These are phyloP conservation scores for Beauveria medogensis DNA, from an alignment of 2,329 filamentous ascomycete species.

Conservation along the genomic window DNA sequence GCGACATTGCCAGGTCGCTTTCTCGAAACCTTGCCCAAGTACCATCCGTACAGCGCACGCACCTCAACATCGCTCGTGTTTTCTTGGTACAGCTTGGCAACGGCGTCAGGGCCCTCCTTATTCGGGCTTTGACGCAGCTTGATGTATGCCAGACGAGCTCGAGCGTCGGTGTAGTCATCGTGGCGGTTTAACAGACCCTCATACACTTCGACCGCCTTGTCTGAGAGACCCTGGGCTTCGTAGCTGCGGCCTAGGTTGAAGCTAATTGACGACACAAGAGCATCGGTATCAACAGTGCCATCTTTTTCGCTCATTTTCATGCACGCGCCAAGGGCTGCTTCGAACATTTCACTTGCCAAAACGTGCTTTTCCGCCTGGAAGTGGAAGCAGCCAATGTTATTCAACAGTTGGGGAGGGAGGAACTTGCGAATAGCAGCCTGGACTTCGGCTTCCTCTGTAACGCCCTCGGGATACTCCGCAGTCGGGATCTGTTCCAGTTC, in stretches of 20 bases:
- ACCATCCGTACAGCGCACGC: conserved; percentile 90
- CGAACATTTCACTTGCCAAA: conserved; percentile 77
- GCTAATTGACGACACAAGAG: conserved; percentile 88
- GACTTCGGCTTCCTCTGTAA: conserved; percentile 48
- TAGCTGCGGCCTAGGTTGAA: conserved; percentile 94
- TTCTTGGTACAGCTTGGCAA: conserved; percentile 77
- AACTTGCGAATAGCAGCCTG: conserved; percentile 61
- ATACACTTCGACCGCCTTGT: conserved; percentile 83
- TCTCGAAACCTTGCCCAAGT: conserved; percentile 74
- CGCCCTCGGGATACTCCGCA: conserved; percentile 54
- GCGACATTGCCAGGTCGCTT: conserved; percentile 72
- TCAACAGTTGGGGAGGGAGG: conserved; percentile 82
- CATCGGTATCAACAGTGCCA: conserved; percentile 73
- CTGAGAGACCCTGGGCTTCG: conserved; percentile 71
- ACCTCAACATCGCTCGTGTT: conserved; percentile 85
- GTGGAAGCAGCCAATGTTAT: conserved; percentile 96
- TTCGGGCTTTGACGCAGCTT: conserved; percentile 71
- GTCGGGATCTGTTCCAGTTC: conserved; percentile 72
- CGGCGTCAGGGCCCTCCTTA: conserved; percentile 78
- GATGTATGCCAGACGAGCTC: conserved; percentile 82
- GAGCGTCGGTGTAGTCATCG: conserved; percentile 85
- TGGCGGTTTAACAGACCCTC: conserved; percentile 79
- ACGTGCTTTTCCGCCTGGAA: conserved; percentile 80
- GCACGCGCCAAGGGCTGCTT: conserved; percentile 83
- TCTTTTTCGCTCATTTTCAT: conserved; percentile 72